Percentiles rank a stretch among this genome's conserved stretches.
Conservation (phyloP, 306 rosid species). For the Castanea mollissima region DNA sequence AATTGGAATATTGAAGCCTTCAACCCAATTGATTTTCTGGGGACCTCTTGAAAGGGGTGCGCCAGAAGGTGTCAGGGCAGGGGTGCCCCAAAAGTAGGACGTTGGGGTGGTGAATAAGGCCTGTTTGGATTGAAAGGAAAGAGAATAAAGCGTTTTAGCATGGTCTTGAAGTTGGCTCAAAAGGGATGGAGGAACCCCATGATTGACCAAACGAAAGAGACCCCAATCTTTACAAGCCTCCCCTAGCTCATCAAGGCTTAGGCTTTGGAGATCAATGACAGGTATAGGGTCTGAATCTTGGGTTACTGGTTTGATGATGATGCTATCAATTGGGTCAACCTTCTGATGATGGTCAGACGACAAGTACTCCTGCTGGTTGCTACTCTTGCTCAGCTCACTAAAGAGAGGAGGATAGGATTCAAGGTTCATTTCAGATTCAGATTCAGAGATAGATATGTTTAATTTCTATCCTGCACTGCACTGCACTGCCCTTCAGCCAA, state of each 20-base stretch:
- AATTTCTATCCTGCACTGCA: not conserved
- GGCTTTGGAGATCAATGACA: constrained; percentile 43
- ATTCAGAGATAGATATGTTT: not conserved
- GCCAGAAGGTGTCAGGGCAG: constrained; percentile 56
- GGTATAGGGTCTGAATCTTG: constrained; percentile 39
- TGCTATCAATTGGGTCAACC: not conserved
- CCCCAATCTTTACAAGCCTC: constrained; percentile 73
- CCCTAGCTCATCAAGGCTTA: constrained; percentile 24
- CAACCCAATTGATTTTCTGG: constrained; percentile 53
- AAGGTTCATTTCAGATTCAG: constrained; percentile 10
- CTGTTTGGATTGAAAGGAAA: constrained; percentile 53
- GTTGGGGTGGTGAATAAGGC: constrained; percentile 34
- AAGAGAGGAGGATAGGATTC: constrained; percentile 57
- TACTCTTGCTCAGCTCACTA: constrained; percentile 3
- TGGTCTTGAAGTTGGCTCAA: constrained; percentile 36
- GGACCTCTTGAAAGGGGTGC: constrained; percentile 22
- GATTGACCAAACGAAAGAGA: constrained; percentile 65
- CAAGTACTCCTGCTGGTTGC: too few species aligned
- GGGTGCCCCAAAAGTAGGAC: constrained; percentile 75
- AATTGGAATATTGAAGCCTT: constrained; percentile 54
- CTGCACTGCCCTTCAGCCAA: not conserved
- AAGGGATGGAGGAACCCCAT: constrained; percentile 58
- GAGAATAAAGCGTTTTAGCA: constrained; percentile 34
- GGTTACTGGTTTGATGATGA: not conserved
- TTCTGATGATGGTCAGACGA: not conserved